Percentiles rank a stretch among this genome's conserved stretches.
Conservation (phyloP, 768 basidiomycete species). For the Leucosporidium creatinivorum region DNA sequence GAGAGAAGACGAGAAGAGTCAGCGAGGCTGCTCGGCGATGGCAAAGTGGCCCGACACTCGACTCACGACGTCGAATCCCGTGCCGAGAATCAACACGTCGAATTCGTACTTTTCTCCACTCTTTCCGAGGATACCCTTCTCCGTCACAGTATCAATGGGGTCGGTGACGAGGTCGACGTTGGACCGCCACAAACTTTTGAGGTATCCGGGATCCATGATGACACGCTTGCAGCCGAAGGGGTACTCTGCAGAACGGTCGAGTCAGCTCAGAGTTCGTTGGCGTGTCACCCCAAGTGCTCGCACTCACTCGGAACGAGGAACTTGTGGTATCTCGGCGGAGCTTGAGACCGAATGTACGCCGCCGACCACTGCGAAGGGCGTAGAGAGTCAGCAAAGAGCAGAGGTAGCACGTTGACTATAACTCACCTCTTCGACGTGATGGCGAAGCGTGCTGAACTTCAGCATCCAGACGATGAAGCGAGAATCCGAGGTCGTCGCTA, state of each 20-base stretch:
- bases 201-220: slow-evolving; percentile 20
- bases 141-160: slow-evolving; percentile 18
- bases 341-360: slow-evolving; percentile 9
- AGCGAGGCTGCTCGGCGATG: no score
- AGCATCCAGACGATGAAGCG: slow-evolving; percentile 13
- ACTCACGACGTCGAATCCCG: slow-evolving; percentile 15
- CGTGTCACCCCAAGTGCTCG: not conserved
- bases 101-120: slow-evolving; percentile 9
- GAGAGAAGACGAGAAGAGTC: not conserved
- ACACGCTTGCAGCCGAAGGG: slow-evolving; percentile 15
- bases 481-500: slow-evolving; percentile 1
- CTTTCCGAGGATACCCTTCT: slow-evolving; percentile 10
- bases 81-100: slow-evolving; percentile 18
- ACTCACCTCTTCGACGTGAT: slow-evolving; percentile 10
- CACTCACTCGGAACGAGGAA: slow-evolving; percentile 19
- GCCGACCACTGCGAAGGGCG: not conserved
- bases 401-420: not conserved
- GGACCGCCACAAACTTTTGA: not conserved
- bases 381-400: not conserved
- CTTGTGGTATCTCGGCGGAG: slow-evolving; percentile 34
- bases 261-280: no score
- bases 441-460: not conserved
- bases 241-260: not conserved
- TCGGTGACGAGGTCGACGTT: slow-evolving; percentile 19
- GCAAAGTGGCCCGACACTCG: no score